These are phyloP conservation scores for Rosa persica DNA, from an alignment of 306 rosid genomes.

Conservation along the genomic window DNA sequence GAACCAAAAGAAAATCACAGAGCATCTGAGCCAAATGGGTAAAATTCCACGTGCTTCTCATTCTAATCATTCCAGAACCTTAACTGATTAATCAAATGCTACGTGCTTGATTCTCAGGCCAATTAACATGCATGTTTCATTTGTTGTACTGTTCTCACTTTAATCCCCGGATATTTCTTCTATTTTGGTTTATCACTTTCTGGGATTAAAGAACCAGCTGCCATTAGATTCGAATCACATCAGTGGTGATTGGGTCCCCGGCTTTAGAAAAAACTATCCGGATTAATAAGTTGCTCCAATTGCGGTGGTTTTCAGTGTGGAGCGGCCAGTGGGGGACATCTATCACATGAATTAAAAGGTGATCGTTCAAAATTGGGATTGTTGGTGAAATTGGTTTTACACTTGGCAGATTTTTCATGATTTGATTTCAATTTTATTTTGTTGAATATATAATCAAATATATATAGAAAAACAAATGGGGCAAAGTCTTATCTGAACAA, in stretches of 20 bases:
- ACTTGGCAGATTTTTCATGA: neutral
- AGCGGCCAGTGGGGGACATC: constrained; percentile 1
- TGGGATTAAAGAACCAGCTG: neutral
- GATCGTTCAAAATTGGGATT: neutral
- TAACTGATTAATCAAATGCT: neutral
- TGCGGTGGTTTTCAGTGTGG: neutral
- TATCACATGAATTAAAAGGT: neutral
- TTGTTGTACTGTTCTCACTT: neutral
- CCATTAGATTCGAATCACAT: constrained; percentile 16
- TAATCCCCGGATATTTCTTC: neutral
- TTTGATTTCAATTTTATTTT: neutral
- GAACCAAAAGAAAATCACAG: neutral
- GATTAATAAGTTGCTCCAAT: neutral
- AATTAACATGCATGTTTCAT: constrained; percentile 2
- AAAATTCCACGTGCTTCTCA: neutral
- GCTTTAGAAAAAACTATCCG: neutral
- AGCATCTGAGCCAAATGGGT: neutral
- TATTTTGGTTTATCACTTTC: neutral
- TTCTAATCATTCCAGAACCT: neutral
- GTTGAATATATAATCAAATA: neutral
- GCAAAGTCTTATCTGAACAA: neutral
- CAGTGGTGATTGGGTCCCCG: constrained; percentile 7
- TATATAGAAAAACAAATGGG: neutral
- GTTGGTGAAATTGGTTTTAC: neutral
- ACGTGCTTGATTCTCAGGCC: neutral